Percentiles rank a stretch among this genome's conserved stretches.
phyloP scores from a whole-genome alignment of 257 asterid genomes.

The Lavandula angustifolia region DNA sequence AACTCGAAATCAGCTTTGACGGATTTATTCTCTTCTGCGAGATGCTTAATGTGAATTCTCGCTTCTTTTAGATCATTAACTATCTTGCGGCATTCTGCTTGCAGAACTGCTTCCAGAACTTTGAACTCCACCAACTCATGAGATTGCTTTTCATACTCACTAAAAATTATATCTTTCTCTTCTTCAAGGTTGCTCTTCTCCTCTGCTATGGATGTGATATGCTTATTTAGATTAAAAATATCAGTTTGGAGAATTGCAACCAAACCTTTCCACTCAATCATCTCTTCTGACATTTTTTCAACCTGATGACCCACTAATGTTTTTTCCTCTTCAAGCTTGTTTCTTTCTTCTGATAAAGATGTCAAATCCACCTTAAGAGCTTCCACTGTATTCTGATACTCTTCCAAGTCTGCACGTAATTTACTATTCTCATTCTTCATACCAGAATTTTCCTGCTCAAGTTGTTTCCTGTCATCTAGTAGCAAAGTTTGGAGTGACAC shows the following conservation, averaged over 20 bases:
- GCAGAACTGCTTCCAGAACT: constrained; percentile 44
- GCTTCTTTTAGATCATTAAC: constrained; percentile 60
- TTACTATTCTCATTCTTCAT: constrained; percentile 50
- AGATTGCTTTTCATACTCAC: constrained; percentile 53
- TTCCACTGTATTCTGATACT: constrained; percentile 49
- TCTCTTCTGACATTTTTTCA: constrained; percentile 54
- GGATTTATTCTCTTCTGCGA: constrained; percentile 54
- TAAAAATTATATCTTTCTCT: constrained; percentile 46
- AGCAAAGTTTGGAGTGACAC: constrained; percentile 51
- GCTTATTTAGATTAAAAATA: constrained; percentile 45
- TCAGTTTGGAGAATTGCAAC: constrained; percentile 58
- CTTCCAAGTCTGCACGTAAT: constrained; percentile 51
- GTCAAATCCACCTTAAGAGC: constrained; percentile 51
- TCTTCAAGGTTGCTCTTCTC: constrained; percentile 57
- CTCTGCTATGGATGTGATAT: constrained; percentile 44
- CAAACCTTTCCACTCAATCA: constrained; percentile 44
- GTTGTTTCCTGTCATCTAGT: constrained; percentile 52
- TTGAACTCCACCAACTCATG: constrained; percentile 49
- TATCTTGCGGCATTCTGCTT: constrained; percentile 53
- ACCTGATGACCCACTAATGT: constrained; percentile 42
- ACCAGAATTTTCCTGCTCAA: constrained; percentile 57
- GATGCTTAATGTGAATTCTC: constrained; percentile 45
- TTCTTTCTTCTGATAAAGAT: constrained; percentile 54
- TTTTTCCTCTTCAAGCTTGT: constrained; percentile 54
- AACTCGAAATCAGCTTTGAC: constrained; percentile 51